Percentiles rank a stretch among this genome's conserved stretches.
These are phyloP conservation scores for Salix exigua DNA, from an alignment of 345 rosid genomes.

Conservation along the genomic window DNA sequence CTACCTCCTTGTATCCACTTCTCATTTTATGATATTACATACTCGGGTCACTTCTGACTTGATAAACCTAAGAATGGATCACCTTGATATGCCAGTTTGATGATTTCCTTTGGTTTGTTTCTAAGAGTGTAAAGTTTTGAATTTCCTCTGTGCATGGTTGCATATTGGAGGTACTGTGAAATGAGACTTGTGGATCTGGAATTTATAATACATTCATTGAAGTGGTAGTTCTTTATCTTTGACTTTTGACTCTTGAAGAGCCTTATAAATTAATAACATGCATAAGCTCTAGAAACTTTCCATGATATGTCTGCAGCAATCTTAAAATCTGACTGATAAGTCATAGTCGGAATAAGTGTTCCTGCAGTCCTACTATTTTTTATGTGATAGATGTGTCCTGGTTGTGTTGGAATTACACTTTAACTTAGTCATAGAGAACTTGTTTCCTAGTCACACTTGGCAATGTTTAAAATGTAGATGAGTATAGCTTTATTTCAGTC, in stretches of 20 bases:
- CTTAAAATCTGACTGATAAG: neutral
- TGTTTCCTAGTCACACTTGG: neutral
- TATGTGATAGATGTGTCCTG: neutral
- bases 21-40: neutral
- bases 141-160: neutral
- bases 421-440: neutral
- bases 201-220: neutral
- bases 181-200: neutral
- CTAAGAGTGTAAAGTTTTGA: neutral
- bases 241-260: neutral
- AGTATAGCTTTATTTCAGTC: neutral
- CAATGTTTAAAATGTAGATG: neutral
- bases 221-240: neutral
- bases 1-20: neutral
- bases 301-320: neutral
- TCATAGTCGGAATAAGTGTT: neutral
- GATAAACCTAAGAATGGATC: neutral
- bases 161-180: neutral
- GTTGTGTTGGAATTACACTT: neutral
- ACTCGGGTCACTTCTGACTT: neutral
- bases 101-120: neutral
- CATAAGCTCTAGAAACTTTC: neutral
- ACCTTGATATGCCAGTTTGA: neutral
- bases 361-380: neutral
- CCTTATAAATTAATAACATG: slow-evolving; percentile 15